A percentile compares a stretch with the other conserved stretches of the same genome.
Conservation (phyloP, 2,329 filamentous ascomycete species). For the Lachnellula subtilissima region DNA sequence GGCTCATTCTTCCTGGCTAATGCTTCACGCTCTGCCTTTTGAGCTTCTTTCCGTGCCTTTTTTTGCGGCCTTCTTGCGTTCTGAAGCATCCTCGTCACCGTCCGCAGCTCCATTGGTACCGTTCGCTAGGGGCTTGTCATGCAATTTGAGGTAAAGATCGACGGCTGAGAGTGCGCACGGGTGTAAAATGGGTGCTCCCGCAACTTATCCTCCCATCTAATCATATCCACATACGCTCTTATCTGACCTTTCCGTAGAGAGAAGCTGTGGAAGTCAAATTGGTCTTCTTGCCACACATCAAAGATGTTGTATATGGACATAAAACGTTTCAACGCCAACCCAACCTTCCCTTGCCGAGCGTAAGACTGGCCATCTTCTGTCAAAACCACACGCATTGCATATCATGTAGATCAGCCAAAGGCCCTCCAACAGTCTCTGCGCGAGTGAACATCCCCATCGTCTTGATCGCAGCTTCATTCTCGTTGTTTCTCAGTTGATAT, state of each 20-base stretch:
- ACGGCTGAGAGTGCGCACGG: constrained; percentile 78
- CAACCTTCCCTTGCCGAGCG: constrained; percentile 73
- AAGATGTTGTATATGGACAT: constrained; percentile 88
- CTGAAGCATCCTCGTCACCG: constrained; percentile 52
- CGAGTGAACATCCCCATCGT: constrained; percentile 93
- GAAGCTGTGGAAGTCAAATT: constrained; percentile 98
- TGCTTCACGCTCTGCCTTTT: constrained; percentile 70
- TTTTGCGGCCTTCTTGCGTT: constrained; percentile 82
- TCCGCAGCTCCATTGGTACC: constrained; percentile 54
- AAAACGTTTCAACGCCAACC: constrained; percentile 87
- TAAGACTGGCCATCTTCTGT: constrained; percentile 93
- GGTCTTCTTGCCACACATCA: constrained; percentile 95
- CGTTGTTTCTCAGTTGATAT: constrained; percentile 88
- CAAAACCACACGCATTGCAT: constrained; percentile 99
- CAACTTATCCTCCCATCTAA: constrained; percentile 89
- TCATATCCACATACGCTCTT: constrained; percentile 90
- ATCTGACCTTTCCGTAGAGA: constrained; percentile 96
- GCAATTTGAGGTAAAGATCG: constrained; percentile 71
- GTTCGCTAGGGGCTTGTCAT: constrained; percentile 68
- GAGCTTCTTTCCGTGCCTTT: constrained; percentile 80
- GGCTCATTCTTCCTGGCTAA: constrained; percentile 80
- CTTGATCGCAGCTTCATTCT: constrained; percentile 78
- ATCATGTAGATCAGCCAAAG: constrained; percentile 84
- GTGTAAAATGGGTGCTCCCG: constrained; percentile 92
- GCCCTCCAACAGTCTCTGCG: constrained; percentile 81